These are phyloP conservation scores for Plasmodium fragile DNA, from an alignment of 169 alveolate species.

Conservation along the genomic window DNA sequence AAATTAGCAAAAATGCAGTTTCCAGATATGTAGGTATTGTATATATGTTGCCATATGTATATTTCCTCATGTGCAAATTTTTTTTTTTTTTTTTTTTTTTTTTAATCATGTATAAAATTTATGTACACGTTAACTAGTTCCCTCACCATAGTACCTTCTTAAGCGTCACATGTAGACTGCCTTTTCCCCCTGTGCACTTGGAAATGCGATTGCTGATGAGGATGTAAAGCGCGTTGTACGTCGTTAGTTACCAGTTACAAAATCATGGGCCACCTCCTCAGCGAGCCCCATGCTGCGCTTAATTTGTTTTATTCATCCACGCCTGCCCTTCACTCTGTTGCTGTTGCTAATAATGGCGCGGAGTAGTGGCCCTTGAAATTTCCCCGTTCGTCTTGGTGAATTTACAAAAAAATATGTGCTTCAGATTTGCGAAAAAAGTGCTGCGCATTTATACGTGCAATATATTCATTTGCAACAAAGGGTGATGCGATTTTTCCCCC, in stretches of 20 bases:
- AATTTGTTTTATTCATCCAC: neutral
- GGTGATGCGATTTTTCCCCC: neutral
- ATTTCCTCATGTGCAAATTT: conserved; percentile 3
- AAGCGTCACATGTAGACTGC: neutral
- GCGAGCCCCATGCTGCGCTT: neutral
- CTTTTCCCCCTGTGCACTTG: neutral
- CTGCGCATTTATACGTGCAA: neutral
- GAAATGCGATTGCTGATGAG: neutral
- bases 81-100: conserved; percentile 14
- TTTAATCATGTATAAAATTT: neutral
- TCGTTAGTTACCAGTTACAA: neutral
- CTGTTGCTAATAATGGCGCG: neutral
- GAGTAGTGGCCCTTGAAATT: neutral
- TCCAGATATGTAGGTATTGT: neutral
- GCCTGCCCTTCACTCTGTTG: neutral
- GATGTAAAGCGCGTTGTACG: neutral
- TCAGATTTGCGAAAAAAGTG: neutral
- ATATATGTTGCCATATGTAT: neutral
- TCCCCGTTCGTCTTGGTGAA: neutral
- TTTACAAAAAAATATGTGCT: neutral
- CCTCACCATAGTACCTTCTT: neutral
- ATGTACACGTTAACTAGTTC: neutral
- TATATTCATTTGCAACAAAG: neutral
- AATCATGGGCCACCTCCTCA: neutral
- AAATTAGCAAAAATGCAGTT: neutral